Percentiles rank a stretch among this genome's conserved stretches.
These are phyloP conservation scores for Debaryomyces udenii DNA, from an alignment of 1,139 yeast genomes.

Conservation along the genomic window DNA sequence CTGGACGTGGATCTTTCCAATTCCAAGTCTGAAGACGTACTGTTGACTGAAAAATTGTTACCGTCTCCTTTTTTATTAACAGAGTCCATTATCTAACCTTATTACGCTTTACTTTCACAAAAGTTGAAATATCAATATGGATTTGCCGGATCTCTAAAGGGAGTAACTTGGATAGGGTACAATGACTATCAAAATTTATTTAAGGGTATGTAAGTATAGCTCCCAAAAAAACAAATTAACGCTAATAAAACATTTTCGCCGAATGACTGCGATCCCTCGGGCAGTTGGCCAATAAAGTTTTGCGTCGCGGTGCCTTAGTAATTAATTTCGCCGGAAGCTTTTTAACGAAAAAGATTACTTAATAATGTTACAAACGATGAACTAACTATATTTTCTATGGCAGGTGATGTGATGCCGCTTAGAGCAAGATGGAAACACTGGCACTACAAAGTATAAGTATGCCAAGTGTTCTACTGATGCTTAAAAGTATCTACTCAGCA, in stretches of 20 bases:
- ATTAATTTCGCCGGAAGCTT: slow-evolving; percentile 3
- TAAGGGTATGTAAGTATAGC: no score
- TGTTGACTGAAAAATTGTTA: slow-evolving; percentile 3
- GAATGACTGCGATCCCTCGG: slow-evolving; percentile 4
- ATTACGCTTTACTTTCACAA: neutral
- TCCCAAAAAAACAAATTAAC: neutral
- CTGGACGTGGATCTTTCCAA: slow-evolving; percentile 1
- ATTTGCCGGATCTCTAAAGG: no score
- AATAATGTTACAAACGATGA: neutral
- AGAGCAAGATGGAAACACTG: no score
- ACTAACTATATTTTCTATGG: neutral
- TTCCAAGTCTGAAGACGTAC: slow-evolving; percentile 7
- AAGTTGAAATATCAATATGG: neutral
- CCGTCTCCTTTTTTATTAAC: slow-evolving; percentile 3
- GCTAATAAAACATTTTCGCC: slow-evolving; percentile 3
- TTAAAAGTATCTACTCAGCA: no score
- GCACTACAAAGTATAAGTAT: no score
- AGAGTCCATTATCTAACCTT: neutral
- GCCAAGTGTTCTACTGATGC: slow-evolving; percentile 1
- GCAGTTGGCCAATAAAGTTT: slow-evolving; percentile 4
- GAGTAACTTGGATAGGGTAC: no score
- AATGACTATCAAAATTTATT: no score
- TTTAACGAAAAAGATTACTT: slow-evolving; percentile 1
- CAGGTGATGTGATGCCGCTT: no score
- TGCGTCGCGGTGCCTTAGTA: neutral